These are phyloP conservation scores for Polysphondylium violaceum DNA, from an alignment of 78 protist species.

Conservation along the genomic window DNA sequence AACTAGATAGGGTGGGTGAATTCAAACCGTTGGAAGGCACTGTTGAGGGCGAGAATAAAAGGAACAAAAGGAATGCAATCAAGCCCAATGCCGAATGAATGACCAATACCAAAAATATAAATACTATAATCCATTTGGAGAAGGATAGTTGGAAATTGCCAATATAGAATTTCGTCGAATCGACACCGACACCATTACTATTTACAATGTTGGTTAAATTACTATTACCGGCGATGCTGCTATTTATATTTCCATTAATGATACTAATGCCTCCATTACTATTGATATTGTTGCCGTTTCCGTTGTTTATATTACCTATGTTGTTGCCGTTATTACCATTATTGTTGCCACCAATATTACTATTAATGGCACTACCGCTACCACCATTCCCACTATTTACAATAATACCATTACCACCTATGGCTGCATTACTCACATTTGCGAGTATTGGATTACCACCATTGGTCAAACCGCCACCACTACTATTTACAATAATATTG, in stretches of 20 bases:
- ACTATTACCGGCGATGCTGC: not conserved
- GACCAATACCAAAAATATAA: slow-evolving; percentile 2
- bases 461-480: not conserved
- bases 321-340: not conserved
- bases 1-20: too few relatives aligned
- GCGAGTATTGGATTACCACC: not conserved
- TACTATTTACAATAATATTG: not conserved
- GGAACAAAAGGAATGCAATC: slow-evolving; percentile 23
- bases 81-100: slow-evolving; percentile 64
- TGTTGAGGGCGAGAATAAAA: slow-evolving; percentile 23
- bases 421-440: not conserved
- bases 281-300: not conserved
- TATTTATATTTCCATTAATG: not conserved
- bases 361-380: not conserved
- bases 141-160: slow-evolving; percentile 48
- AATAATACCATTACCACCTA: not conserved
- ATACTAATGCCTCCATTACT: not conserved
- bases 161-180: slow-evolving; percentile 20
- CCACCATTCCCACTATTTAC: not conserved
- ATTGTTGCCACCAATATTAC: not conserved
- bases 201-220: slow-evolving; percentile 18
- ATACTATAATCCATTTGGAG: slow-evolving; percentile 49
- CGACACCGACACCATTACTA: slow-evolving; percentile 4
- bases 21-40: too few relatives aligned
- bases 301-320: not conserved